A percentile compares a stretch with the other conserved stretches of the same genome.
Conservation (phyloP, 768 basidiomycete species). For the Sporobolomyces phaffii region DNA sequence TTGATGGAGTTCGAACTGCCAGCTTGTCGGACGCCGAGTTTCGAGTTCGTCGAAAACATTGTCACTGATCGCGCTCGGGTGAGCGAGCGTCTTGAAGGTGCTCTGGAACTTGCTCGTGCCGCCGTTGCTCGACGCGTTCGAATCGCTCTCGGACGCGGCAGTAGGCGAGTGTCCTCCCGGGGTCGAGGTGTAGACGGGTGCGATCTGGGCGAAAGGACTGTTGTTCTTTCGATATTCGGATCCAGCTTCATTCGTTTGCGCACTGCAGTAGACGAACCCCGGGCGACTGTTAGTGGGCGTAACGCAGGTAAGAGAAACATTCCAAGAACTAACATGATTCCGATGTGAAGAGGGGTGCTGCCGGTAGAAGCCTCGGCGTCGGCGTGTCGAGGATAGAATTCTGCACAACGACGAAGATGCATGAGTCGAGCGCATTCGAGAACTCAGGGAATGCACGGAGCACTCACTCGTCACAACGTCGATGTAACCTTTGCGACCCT, state of each 20-base stretch:
- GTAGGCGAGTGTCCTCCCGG: constrained; percentile 5
- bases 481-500: constrained; percentile 42
- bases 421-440: too few relatives aligned
- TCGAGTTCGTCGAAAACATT: constrained; percentile 75
- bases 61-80: constrained; percentile 39
- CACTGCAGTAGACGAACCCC: constrained; percentile 2
- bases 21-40: constrained; percentile 63
- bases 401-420: background rate
- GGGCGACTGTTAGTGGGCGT: too few relatives aligned
- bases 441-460: too few relatives aligned
- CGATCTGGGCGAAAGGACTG: constrained; percentile 5
- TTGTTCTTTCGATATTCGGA: constrained; percentile 32
- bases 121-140: constrained; percentile 11
- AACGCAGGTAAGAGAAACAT: background rate
- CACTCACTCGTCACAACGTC: constrained; percentile 46
- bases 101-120: constrained; percentile 20
- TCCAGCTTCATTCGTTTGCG: constrained; percentile 33
- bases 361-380: constrained; percentile 15
- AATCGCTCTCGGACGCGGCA: background rate
- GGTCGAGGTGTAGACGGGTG: constrained; percentile 29
- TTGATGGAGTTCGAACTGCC: constrained; percentile 59
- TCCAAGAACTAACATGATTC: constrained; percentile 20
- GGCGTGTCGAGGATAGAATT: constrained; percentile 34
- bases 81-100: constrained; percentile 36
- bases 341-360: constrained; percentile 10